These are phyloP conservation scores for Verticillium dahliae DNA, from an alignment of 2,329 filamentous ascomycete genomes.

Conservation along the genomic window DNA sequence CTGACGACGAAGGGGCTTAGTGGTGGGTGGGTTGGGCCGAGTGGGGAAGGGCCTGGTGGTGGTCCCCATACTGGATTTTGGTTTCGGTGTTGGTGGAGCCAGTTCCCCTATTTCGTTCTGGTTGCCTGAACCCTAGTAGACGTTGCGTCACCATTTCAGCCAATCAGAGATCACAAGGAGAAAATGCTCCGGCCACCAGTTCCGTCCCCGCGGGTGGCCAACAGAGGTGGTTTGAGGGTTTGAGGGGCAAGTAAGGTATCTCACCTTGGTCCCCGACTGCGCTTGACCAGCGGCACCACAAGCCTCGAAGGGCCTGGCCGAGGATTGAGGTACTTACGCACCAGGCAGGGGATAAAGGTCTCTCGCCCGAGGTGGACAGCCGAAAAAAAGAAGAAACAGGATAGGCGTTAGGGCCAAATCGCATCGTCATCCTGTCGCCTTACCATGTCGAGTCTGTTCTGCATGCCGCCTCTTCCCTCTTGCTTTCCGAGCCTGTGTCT, in stretches of 20 bases:
- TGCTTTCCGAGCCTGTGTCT: not conserved
- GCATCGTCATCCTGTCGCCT: not conserved
- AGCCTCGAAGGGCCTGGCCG: not conserved
- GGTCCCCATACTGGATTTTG: not conserved
- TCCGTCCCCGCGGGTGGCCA: not conserved
- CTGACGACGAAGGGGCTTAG: not conserved
- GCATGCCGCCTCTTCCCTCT: not conserved
- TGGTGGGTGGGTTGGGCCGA: not conserved
- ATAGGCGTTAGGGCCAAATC: not conserved
- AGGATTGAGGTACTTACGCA: not conserved
- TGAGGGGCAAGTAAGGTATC: not conserved
- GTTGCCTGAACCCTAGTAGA: not conserved
- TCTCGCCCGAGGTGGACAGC: not conserved
- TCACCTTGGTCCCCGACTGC: not conserved
- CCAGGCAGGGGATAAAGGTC: not conserved
- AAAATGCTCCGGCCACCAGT: not conserved
- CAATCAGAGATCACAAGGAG: not conserved
- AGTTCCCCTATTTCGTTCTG: not conserved
- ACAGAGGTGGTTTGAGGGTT: not conserved
- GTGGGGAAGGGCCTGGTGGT: not conserved
- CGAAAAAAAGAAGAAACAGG: not conserved
- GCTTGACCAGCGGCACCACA: not conserved
- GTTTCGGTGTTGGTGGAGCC: not conserved
- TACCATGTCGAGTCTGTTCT: not conserved
- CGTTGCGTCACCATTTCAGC: not conserved